Evolutionary conservation across 495 filamentous ascomycete species (phyloP), one percentile per base, ranked within the genome.

Genomic region (Trichoderma reesei): DNA sequence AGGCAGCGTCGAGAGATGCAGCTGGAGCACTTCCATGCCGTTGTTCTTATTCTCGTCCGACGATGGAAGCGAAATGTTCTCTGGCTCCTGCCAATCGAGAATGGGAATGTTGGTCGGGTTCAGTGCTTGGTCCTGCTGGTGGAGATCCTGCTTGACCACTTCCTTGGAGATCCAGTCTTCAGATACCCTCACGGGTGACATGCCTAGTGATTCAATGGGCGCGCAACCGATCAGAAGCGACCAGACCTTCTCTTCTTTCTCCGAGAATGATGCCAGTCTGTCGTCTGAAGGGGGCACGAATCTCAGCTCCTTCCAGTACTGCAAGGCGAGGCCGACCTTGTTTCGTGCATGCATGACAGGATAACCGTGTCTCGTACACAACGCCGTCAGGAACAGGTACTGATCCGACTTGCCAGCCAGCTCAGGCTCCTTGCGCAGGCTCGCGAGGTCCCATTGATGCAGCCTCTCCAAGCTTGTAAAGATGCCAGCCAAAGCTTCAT

Each of bases 401-500:
- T 83, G 81, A 41, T 85, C 79, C n/a, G 71, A 71, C 64, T 80
- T 80, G 5, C 71, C 69, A 36, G 69, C 74, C 64, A 81, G 74
- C 1, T 74, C 65, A 0, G 74, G 73, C n/a, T 83, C 80, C 61
- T 79, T 72, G 56, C 84, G 80, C 8, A 86, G 67, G 63, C 82
- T 84, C 70, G 85, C 83, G 59, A 86, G 72, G 69, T 92, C 89
- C 72, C 86, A 83, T 67, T 86, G 72, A 74, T 88, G 84, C 67
- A 94, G 68, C 64, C 74, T 82, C 26, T 75, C 72, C 37, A 93
- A 72, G 66, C 86, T 88, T 60, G 79, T 80, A 71, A 86, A 88
- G 5, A 98, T 79, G 7, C 91, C 91, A 38, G 88, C 88, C 16
- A 97, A 80, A 6, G 92, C 94, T 73, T 94, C 90, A 71, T 92